Conservation (phyloP, 768 basidiomycete genomes). For the Trametes cingulata region DNA sequence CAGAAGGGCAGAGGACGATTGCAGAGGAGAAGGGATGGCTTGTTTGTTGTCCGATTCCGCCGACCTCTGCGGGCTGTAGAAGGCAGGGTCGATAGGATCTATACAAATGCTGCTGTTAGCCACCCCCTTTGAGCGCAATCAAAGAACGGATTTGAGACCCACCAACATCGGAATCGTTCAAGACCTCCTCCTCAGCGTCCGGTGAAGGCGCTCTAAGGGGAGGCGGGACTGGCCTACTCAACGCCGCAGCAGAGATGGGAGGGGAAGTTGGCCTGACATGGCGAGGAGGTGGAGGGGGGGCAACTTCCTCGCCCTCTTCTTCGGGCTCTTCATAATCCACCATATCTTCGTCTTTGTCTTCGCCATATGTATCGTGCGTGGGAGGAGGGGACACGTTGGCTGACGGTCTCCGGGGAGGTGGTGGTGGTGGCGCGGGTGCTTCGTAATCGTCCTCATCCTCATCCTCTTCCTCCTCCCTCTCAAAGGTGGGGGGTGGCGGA, state of each 20-base stretch:
- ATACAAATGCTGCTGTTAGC: slow-evolving; percentile 12
- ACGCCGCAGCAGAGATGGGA: slow-evolving; percentile 20
- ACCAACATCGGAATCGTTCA: slow-evolving; percentile 69
- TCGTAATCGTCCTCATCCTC: slow-evolving; percentile 6
- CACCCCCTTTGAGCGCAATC: background rate
- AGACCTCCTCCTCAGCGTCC: slow-evolving; percentile 29
- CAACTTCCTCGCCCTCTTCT: background rate
- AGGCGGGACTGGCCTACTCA: slow-evolving; percentile 26
- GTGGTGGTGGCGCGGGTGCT: slow-evolving; percentile 9
- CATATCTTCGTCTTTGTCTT: background rate
- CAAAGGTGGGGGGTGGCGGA: background rate
- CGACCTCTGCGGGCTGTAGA: slow-evolving; percentile 52
- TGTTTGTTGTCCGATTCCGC: background rate
- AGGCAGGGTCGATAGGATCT: slow-evolving; percentile 73
- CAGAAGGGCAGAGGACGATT: background rate
- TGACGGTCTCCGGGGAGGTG: slow-evolving; percentile 15
- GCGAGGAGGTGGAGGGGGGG: slow-evolving; percentile 12
- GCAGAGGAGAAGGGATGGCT: background rate
- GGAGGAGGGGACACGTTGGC: slow-evolving; percentile 4
- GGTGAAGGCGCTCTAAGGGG: slow-evolving; percentile 26
- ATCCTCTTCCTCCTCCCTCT: slow-evolving; percentile 5
- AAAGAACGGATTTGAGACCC: slow-evolving; percentile 23
- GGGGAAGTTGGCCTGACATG: slow-evolving; percentile 16
- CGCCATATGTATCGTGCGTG: slow-evolving; percentile 1
- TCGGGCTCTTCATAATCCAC: slow-evolving; percentile 1